Evolutionary conservation across 352 stramenopile genomes (phyloP), one percentile per base, ranked within the genome.

Genomic region (Aphanomyces cochlioides): DNA sequence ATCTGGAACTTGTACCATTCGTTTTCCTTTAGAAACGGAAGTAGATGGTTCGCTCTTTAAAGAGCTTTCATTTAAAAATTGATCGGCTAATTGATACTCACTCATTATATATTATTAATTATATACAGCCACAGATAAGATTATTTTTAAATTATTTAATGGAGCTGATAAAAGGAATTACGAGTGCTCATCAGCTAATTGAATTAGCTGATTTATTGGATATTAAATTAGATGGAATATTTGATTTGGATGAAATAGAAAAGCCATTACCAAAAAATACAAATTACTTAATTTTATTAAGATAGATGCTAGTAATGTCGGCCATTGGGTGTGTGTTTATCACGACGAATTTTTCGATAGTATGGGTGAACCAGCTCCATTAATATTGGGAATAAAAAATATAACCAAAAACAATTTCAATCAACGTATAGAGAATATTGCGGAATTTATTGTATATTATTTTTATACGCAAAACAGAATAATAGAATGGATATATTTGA

Each of bases 221-320:
- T 63, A 47, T 69, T 69, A 41, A 69, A 59, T 39, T 69, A 7
- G 63, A 69, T 69, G 40, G 1, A 13, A 61, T 61, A 45, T 12
- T 21, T 41, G 17, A 12, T n/a, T 45, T 61, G 39, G 21, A 40
- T 39, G 19, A 41, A 61, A 37, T 61, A n/a, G 50, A 19, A 36
- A 8, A 19, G 7, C 50, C 50, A 37, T 36, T 58, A 58, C 10
- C 39, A 45, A 61, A 37, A 41, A 43, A 12, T 17, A 61, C 4
- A 37, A 61, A 28, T 13, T 61, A 61, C 36, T 19, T 61, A 17
- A 61, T 61, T 41, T 40, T 61, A 37, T 17, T 61, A 37, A 6
- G n/a, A 41, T 37, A 37, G 37, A 28, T 28, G 28, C 28, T 28
- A 61, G 8, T 61, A 37, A 37, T 7, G 5, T 39, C 6, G 54